phyloP scores from a whole-genome alignment of 1,284 basidiomycete genomes.

The Ceratobasidium sp. region DNA sequence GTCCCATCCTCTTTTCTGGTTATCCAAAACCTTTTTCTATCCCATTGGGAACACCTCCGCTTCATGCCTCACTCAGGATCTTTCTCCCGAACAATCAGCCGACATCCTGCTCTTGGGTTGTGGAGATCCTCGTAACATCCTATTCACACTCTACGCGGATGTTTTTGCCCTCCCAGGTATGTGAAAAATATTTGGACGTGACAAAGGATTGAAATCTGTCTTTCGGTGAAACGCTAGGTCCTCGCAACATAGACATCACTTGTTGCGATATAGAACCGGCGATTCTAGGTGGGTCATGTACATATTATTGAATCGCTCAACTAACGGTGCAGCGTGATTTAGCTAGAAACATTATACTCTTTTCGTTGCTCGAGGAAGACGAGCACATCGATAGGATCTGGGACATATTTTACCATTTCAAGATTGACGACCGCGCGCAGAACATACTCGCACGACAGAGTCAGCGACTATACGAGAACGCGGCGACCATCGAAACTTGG shows the following conservation, averaged over 20 bases:
- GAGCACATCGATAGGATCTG: conserved; percentile 5
- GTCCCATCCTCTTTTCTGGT: conserved; percentile 29
- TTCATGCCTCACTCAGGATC: conserved; percentile 63
- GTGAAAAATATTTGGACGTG: conserved; percentile 48
- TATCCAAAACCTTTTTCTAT: conserved; percentile 15
- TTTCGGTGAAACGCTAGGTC: conserved; percentile 53
- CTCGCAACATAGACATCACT: conserved; percentile 67
- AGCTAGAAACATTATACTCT: conserved; percentile 30
- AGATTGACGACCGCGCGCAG: conserved; percentile 5
- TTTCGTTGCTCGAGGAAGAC: not conserved
- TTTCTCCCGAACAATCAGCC: conserved; percentile 64
- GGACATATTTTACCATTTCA: conserved; percentile 41
- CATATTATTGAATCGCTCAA: conserved; percentile 60
- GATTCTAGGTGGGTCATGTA: not conserved
- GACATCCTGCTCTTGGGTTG: conserved; percentile 68
- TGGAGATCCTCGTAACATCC: conserved; percentile 69
- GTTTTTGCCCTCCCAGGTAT: conserved; percentile 50
- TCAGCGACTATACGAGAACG: not conserved
- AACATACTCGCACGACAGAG: not conserved
- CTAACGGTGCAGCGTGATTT: no score
- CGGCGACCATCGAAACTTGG: conserved; percentile 1
- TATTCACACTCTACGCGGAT: conserved; percentile 67
- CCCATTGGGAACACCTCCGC: conserved; percentile 71
- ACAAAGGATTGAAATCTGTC: not conserved
- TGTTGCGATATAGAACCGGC: conserved; percentile 64